A percentile compares a stretch with the other conserved stretches of the same genome.
phyloP scores from a whole-genome alignment of 495 filamentous ascomycete genomes.

The Trichoderma gamsii region DNA sequence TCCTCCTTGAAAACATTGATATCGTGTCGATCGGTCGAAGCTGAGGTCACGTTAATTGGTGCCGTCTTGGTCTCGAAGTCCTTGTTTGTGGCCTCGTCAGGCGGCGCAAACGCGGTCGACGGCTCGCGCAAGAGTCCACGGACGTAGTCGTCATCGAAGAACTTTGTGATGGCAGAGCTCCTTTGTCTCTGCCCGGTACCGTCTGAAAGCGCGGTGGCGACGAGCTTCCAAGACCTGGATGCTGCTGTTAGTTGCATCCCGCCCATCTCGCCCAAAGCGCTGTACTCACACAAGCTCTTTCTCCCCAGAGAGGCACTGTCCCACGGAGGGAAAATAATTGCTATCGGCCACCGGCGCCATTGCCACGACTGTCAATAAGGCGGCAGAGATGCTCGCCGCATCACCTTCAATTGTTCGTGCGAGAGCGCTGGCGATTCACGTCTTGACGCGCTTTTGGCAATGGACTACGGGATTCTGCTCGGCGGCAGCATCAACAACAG shows the following conservation, averaged over 20 bases:
- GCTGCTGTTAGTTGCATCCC: conserved; percentile 18
- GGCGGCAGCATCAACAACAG: conserved; percentile 11
- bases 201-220: conserved; percentile 59
- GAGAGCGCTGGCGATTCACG: neutral
- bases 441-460: conserved; percentile 1
- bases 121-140: conserved; percentile 59
- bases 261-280: neutral
- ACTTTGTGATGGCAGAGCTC: conserved; percentile 48
- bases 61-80: conserved; percentile 84
- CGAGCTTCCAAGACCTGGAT: conserved; percentile 68
- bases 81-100: conserved; percentile 54
- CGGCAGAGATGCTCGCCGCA: conserved; percentile 6
- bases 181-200: conserved; percentile 42
- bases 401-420: conserved; percentile 6
- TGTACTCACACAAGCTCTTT: conserved; percentile 36
- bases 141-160: conserved; percentile 62
- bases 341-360: conserved; percentile 35
- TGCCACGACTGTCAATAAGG: conserved; percentile 12
- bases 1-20: conserved; percentile 80
- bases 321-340: conserved; percentile 44
- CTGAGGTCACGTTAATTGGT: conserved; percentile 77
- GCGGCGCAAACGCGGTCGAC: conserved; percentile 53
- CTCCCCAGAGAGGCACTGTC: conserved; percentile 42
- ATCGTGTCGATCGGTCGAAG: conserved; percentile 59
- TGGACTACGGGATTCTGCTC: neutral